phyloP scores from a whole-genome alignment of 2,329 filamentous ascomycete species.

The Aspergillus glaucus region DNA sequence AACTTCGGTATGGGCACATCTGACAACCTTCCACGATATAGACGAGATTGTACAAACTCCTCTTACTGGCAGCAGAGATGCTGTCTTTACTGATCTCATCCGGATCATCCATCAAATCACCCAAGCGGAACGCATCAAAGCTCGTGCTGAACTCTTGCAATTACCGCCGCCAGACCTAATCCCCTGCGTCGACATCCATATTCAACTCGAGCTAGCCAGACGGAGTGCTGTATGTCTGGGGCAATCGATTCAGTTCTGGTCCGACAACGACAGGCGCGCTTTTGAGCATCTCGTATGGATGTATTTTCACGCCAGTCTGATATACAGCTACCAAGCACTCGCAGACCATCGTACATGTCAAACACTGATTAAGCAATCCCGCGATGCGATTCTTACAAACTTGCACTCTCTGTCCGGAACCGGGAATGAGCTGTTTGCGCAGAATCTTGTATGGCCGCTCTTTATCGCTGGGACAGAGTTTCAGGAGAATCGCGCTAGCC shows the following conservation, averaged over 20 bases:
- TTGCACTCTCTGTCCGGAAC: slow-evolving; percentile 6
- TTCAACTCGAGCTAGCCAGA: slow-evolving; percentile 3
- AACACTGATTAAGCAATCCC: slow-evolving; percentile 1
- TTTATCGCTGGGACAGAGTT: slow-evolving; percentile 22
- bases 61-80: slow-evolving; percentile 5
- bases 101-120: slow-evolving; percentile 15
- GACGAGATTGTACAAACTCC: slow-evolving; percentile 6
- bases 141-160: not conserved
- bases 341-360: not conserved
- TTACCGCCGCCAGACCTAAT: not conserved
- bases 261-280: slow-evolving; percentile 8
- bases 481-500: slow-evolving; percentile 1
- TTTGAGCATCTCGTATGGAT: slow-evolving; percentile 11
- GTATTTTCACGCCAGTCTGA: slow-evolving; percentile 15
- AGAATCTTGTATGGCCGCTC: slow-evolving; percentile 22
- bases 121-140: slow-evolving; percentile 7
- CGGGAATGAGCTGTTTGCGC: slow-evolving; percentile 11
- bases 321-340: slow-evolving; percentile 15
- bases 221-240: slow-evolving; percentile 3
- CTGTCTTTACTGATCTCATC: slow-evolving; percentile 15
- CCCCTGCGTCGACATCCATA: not conserved
- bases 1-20: slow-evolving; percentile 9
- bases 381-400: slow-evolving; percentile 8
- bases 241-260: slow-evolving; percentile 2
- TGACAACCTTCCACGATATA: slow-evolving; percentile 12